Conservation (phyloP, 2,329 filamentous ascomycete species). For the Cladosporium sp. region DNA sequence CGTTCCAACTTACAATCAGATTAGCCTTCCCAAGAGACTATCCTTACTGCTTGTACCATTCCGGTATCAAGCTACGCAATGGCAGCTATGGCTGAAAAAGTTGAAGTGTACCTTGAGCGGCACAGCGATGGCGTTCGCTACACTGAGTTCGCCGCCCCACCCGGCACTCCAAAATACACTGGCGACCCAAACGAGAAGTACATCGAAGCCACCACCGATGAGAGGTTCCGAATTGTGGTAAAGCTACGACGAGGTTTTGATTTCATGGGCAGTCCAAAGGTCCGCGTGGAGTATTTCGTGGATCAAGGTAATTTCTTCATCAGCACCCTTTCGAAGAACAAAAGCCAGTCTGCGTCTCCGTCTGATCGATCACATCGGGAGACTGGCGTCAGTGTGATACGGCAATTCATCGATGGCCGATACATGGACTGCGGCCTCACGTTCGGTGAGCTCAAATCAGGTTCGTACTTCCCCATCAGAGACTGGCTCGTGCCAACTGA, state of each 20-base stretch:
- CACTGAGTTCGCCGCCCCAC: too few species aligned
- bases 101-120: constrained; percentile 1
- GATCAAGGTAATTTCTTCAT: not conserved
- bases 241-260: not conserved
- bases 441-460: not conserved
- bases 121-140: not conserved
- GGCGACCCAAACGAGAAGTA: not conserved
- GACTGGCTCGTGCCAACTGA: not conserved
- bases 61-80: not conserved
- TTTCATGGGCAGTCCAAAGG: not conserved
- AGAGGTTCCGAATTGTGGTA: not conserved
- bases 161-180: not conserved
- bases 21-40: too few species aligned
- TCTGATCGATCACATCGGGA: not conserved
- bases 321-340: not conserved
- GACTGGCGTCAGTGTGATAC: not conserved
- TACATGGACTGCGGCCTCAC: not conserved
- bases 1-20: not conserved
- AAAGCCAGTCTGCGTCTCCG: not conserved
- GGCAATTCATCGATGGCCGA: not conserved
- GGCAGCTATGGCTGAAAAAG: not conserved
- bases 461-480: not conserved
- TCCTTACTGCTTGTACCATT: not conserved
- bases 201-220: not conserved
- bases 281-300: not conserved